These are phyloP conservation scores for Syncephalastrum monosporum DNA, from an alignment of 371 early-diverging fungal species.

Conservation along the genomic window DNA sequence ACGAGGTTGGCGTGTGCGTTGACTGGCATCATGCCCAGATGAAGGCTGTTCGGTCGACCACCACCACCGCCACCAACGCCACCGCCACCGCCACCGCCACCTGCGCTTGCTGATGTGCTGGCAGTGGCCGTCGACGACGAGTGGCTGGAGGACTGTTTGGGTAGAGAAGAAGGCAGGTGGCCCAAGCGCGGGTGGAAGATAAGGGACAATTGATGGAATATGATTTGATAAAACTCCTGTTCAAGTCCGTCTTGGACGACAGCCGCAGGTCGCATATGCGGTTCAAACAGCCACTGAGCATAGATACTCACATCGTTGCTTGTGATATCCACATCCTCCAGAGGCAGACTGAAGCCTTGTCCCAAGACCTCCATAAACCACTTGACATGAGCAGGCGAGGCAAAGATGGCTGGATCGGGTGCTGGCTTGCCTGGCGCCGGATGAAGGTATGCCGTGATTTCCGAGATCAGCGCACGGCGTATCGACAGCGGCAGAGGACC, in stretches of 20 bases:
- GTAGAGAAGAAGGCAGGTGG: slow-evolving; percentile 10
- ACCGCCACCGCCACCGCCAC: background rate
- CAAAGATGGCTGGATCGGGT: slow-evolving; percentile 55
- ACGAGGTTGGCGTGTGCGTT: slow-evolving; percentile 22
- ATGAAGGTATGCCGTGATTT: slow-evolving; percentile 60
- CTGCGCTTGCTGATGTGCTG: slow-evolving; percentile 1
- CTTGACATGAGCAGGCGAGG: slow-evolving; percentile 71
- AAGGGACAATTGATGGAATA: slow-evolving; percentile 75
- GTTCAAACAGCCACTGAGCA: slow-evolving; percentile 77
- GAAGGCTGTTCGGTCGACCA: slow-evolving; percentile 18
- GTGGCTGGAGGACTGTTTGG: slow-evolving; percentile 1
- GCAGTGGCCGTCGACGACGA: slow-evolving; percentile 14
- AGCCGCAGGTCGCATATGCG: slow-evolving; percentile 56
- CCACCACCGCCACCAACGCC: background rate
- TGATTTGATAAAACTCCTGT: slow-evolving; percentile 54
- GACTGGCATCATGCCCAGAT: slow-evolving; percentile 26
- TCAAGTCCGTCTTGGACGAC: slow-evolving; percentile 48
- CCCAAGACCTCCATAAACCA: slow-evolving; percentile 87
- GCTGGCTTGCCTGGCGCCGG: slow-evolving; percentile 37
- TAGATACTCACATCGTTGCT: slow-evolving; percentile 67
- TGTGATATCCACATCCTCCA: slow-evolving; percentile 73
- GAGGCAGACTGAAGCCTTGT: slow-evolving; percentile 76
- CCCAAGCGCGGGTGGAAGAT: slow-evolving; percentile 64
- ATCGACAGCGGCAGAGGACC: slow-evolving; percentile 64
- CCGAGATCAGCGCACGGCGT: slow-evolving; percentile 59